phyloP scores from a whole-genome alignment of 2,329 filamentous ascomycete genomes.

The Colletotrichum cereale region DNA sequence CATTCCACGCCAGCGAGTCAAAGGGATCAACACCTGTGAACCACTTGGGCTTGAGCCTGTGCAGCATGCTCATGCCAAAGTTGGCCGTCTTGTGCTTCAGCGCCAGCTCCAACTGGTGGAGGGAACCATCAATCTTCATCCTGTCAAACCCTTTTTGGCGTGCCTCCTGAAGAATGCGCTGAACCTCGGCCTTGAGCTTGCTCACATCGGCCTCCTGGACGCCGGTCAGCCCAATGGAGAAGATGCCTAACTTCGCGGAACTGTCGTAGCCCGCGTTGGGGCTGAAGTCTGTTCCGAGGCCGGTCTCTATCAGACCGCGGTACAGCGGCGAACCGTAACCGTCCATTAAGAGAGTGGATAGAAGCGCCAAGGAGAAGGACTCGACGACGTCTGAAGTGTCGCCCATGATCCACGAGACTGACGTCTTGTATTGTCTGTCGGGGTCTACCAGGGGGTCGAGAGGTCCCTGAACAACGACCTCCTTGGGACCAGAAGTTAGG shows the following conservation, averaged over 20 bases:
- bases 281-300: constrained; percentile 92
- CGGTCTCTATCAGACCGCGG: constrained; percentile 86
- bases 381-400: constrained; percentile 87
- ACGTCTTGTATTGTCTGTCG: constrained; percentile 93
- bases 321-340: constrained; percentile 97
- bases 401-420: constrained; percentile 90
- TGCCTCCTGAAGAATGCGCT: constrained; percentile 77
- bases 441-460: constrained; percentile 87
- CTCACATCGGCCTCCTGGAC: constrained; percentile 84
- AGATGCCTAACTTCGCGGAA: constrained; percentile 81
- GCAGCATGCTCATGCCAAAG: constrained; percentile 92
- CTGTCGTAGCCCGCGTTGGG: constrained; percentile 94
- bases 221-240: constrained; percentile 92
- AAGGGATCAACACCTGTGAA: constrained; percentile 96
- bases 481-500: constrained; percentile 74
- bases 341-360: constrained; percentile 88
- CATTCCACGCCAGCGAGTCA: constrained; percentile 90
- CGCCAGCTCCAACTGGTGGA: constrained; percentile 93
- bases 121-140: constrained; percentile 90
- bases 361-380: constrained; percentile 85
- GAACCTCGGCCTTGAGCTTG: constrained; percentile 80
- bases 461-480: constrained; percentile 82
- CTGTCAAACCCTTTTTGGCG: constrained; percentile 85
- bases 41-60: constrained; percentile 91
- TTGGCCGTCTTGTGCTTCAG: constrained; percentile 97